Conservation (phyloP, 164 flowering plant genomes). For the Vitis vinifera region DNA sequence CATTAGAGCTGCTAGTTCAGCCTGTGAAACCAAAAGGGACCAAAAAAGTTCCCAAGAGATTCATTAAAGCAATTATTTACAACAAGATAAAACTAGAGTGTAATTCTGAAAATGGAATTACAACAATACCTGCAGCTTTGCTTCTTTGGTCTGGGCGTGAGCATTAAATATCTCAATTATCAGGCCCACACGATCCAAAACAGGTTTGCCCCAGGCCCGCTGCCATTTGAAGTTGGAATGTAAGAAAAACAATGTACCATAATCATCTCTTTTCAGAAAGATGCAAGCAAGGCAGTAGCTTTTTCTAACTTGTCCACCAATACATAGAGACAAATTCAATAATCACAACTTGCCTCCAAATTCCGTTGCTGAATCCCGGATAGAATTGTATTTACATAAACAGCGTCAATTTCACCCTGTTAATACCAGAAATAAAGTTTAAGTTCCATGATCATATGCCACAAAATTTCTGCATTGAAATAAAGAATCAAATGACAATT, state of each 20-base stretch:
- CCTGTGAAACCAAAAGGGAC: conserved; percentile 37
- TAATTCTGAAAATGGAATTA: not conserved
- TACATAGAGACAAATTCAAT: not conserved
- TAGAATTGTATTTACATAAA: conserved; percentile 81
- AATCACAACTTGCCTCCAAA: conserved; percentile 66
- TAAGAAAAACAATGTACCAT: not conserved
- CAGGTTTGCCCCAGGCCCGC: conserved; percentile 82
- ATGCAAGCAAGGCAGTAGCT: not conserved
- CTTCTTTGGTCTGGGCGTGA: conserved; percentile 95
- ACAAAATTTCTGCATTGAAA: not conserved
- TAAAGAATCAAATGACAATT: not conserved
- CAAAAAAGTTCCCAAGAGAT: not conserved
- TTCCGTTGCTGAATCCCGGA: conserved; percentile 85
- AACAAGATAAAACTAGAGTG: not conserved
- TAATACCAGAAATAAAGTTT: not conserved
- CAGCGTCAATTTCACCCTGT: conserved; percentile 78
- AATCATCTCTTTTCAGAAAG: not conserved
- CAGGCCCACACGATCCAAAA: conserved; percentile 91
- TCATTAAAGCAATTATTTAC: not conserved
- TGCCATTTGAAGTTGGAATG: conserved; percentile 27
- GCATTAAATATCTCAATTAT: conserved; percentile 96
- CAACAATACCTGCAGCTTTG: conserved; percentile 71
- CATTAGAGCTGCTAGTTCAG: conserved; percentile 92
- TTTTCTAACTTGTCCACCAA: not conserved
- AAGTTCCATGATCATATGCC: not conserved